Base-by-base conservation (phyloP, 257 asterid species). In the Nicotiana tabacum region DNA sequence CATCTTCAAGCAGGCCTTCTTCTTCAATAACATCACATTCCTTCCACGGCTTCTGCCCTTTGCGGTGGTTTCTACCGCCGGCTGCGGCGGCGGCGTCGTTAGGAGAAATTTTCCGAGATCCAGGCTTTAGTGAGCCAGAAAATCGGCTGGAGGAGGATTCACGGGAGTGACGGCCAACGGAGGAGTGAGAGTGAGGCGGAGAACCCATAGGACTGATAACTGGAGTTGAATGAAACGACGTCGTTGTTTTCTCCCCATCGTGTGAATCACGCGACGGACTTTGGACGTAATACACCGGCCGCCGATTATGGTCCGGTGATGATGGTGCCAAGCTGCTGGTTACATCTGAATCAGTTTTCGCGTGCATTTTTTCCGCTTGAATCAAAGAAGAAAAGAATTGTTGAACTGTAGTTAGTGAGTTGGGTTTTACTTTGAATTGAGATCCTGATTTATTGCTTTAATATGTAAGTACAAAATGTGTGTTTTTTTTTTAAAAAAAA, bases 251-350 rank as follows among this genome's bases (percentile, higher is more conserved):
- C 83, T 92, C 98, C 1, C 97, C 98, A 84, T 92, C 98, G 88
- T 95, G 96, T 6, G 98, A 94, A 81, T 93, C 97, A 30, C 96
- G 92, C 1, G 99, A 92, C 0, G 98, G 98, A 88, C 98, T 95
- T 84, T 95, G 98, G 27, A 95, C 98, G 92, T 82, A 93, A 89
- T 92, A 95, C 18, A 70, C 98, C 17, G 93, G 90, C 2, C 96
- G 93, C 9, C 98, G 86, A 65, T 68, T 88, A 84, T 91, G 88
- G 86, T 93, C 97, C 78, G 99, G 99, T 33, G 98, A 95, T 11
- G 99, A 95, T 29, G 94, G 97, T 2, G 98, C 99, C 21, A 92
- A 43, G 83, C 96, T 95, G 24, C 96, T 95, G n/a, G 96, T 87
- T 3, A 80, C 92, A 48, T 95, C 98, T 8, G 97, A 92, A 82